A percentile compares a stretch with the other conserved stretches of the same genome.
Evolutionary conservation across 352 stramenopile genomes (phyloP).

Genomic region (Saprolegnia diclina): DNA sequence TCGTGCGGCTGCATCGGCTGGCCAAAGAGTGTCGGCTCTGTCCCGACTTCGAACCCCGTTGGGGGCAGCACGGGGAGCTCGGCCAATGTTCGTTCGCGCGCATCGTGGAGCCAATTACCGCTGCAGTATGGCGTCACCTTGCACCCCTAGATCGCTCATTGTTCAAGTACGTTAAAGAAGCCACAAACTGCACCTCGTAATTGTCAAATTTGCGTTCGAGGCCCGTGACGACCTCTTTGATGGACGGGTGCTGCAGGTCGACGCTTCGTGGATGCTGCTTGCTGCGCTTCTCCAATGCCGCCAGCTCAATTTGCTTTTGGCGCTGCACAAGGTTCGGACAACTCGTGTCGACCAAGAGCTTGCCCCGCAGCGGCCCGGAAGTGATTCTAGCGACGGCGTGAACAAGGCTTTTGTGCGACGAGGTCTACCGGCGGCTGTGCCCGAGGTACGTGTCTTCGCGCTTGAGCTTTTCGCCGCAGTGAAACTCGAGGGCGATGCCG

Average conservation of each 20-base stretch:
- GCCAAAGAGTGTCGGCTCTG: constrained; percentile 46
- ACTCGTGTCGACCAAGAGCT: constrained; percentile 52
- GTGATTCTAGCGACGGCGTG: constrained; percentile 27
- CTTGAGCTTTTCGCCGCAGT: constrained; percentile 62
- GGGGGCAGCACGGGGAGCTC: constrained; percentile 60
- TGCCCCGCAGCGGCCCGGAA: constrained; percentile 42
- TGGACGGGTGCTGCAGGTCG: constrained; percentile 45
- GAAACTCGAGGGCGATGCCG: constrained; percentile 57
- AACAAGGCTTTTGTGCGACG: background rate
- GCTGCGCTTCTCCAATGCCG: constrained; percentile 62
- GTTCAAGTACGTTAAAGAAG: too few species aligned
- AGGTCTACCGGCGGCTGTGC: constrained; percentile 35
- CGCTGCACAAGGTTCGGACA: constrained; percentile 53
- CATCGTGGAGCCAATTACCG: constrained; percentile 51
- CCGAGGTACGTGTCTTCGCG: constrained; percentile 67
- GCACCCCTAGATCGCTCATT: too few species aligned
- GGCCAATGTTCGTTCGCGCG: constrained; percentile 41
- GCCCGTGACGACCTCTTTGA: constrained; percentile 55
- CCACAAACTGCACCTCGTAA: constrained; percentile 63
- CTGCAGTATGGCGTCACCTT: constrained; percentile 56
- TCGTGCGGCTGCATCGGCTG: constrained; percentile 42
- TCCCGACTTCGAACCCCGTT: constrained; percentile 57
- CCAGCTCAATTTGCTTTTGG: constrained; percentile 64
- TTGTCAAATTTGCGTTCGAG: constrained; percentile 67
- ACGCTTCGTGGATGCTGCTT: constrained; percentile 67